A percentile compares a stretch with the other conserved stretches of the same genome.
phyloP scores from a whole-genome alignment of 2,329 filamentous ascomycete genomes.

The Boeremia exigua region DNA sequence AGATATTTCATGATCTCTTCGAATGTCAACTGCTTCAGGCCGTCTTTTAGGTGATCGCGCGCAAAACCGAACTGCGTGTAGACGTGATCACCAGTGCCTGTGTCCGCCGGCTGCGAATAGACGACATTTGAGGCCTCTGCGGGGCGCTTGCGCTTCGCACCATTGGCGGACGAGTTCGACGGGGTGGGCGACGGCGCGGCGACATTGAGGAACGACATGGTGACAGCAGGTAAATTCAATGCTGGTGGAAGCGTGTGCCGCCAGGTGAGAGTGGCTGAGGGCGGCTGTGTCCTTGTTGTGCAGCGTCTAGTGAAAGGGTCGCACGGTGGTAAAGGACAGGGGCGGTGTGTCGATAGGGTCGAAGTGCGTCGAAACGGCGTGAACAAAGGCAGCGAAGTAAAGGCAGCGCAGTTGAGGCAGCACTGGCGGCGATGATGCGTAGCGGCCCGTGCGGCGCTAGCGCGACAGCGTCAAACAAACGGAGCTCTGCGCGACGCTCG shows the following conservation, averaged over 20 bases:
- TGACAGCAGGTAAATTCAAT: background rate
- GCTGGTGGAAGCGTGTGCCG: conserved; percentile 7
- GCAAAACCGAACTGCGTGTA: conserved; percentile 89
- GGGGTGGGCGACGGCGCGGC: conserved; percentile 65
- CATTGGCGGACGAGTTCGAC: conserved; percentile 46
- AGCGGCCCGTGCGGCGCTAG: conserved; percentile 11
- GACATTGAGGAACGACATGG: conserved; percentile 47
- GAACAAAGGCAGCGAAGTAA: conserved; percentile 8
- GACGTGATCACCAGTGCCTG: conserved; percentile 77
- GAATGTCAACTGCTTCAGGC: conserved; percentile 71
- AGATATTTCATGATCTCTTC: conserved; percentile 81
- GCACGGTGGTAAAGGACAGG: conserved; percentile 24
- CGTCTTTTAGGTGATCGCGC: conserved; percentile 67
- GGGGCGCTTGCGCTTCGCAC: conserved; percentile 65
- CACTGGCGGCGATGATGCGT: conserved; percentile 26
- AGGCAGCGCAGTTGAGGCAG: background rate
- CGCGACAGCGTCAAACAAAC: conserved; percentile 27
- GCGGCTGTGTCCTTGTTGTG: conserved; percentile 19
- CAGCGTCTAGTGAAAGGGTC: conserved; percentile 44
- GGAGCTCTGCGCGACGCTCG: conserved; percentile 27
- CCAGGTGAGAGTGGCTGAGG: background rate
- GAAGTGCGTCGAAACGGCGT: background rate
- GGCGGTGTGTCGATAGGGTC: background rate
- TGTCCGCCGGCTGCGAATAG: conserved; percentile 79
- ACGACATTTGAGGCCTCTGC: conserved; percentile 60